Evolutionary conservation across 73 alveolate genomes (phyloP).

Genomic region (Tetrahymena thermophila): DNA sequence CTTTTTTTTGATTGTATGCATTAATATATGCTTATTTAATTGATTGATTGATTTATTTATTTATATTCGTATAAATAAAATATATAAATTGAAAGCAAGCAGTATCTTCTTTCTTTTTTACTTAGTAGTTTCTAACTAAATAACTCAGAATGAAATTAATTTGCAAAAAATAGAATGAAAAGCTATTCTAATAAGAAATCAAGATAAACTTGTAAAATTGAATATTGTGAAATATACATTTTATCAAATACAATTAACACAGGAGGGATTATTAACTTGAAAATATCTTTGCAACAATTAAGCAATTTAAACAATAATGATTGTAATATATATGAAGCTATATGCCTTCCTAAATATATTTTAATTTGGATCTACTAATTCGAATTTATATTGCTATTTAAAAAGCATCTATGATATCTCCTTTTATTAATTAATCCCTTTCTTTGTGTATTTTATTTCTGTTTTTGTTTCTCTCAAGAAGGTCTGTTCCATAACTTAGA

Average conservation of each 20-base stretch:
- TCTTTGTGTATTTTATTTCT: not conserved
- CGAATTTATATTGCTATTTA: not conserved
- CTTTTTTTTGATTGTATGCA: not conserved
- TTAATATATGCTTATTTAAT: too few species aligned
- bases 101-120: not conserved
- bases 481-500: slow-evolving; percentile 35
- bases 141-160: not conserved
- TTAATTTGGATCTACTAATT: not conserved
- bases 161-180: not conserved
- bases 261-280: not conserved
- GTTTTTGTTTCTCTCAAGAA: slow-evolving; percentile 2
- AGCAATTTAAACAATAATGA: not conserved
- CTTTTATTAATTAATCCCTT: not conserved
- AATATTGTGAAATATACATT: not conserved
- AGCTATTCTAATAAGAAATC: not conserved
- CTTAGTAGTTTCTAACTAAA: not conserved
- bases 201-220: not conserved
- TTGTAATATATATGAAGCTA: not conserved
- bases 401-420: not conserved
- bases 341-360: not conserved
- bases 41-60: not conserved
- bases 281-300: not conserved
- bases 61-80: not conserved
- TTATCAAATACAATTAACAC: not conserved
- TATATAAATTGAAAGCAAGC: not conserved